Evolutionary conservation across 495 filamentous ascomycete species (phyloP), one percentile per base, ranked within the genome.

Genomic region (Hypoxylon intermedium): DNA sequence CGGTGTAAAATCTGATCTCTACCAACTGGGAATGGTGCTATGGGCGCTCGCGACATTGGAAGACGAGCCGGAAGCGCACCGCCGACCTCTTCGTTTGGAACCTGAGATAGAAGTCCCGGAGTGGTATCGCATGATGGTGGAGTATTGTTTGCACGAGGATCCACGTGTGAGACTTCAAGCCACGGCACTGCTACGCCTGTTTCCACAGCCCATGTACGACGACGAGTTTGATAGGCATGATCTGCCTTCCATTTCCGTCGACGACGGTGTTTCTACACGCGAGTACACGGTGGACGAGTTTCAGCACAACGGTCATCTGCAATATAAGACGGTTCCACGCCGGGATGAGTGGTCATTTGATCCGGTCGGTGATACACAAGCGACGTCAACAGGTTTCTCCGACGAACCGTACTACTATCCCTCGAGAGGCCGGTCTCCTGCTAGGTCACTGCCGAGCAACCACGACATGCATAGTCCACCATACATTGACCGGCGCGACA

Each of bases 1-100:
- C 70, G 94, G 94, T 4, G 91, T 97, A 74, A 98, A 98, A 73
- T 96, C 93, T 0, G 94, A 98, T 72, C 79, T 98, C 1, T 98
- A 87, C 67, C 94, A 98, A 67, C 80, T 98, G 2, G 94, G 94
- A 20, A 98, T 98, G 95, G 93, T 96, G 1, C 80, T 98, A 2
- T 98, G 93, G 92, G 92, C 91, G 6, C 76, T 98, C 30, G 93
- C 91, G 2, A 89, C 86, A 60, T 83, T 90, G 58, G 83, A 91
- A 33, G 94, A 97, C 63, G 94, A 98, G 63, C 94, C 94, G 3
- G 94, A 98, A 70, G 79, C 84, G 13, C 83, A 88, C 45, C 82
- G 78, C 36, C 84, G 90, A n/a, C 94, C 94, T 1, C 72, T 98
- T 53, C 67, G 49, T 9, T 67, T 81, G 30, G 67, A 48, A 2